Evolutionary conservation across 78 protist genomes (phyloP).

Genomic region (Isochrysis galbana): DNA sequence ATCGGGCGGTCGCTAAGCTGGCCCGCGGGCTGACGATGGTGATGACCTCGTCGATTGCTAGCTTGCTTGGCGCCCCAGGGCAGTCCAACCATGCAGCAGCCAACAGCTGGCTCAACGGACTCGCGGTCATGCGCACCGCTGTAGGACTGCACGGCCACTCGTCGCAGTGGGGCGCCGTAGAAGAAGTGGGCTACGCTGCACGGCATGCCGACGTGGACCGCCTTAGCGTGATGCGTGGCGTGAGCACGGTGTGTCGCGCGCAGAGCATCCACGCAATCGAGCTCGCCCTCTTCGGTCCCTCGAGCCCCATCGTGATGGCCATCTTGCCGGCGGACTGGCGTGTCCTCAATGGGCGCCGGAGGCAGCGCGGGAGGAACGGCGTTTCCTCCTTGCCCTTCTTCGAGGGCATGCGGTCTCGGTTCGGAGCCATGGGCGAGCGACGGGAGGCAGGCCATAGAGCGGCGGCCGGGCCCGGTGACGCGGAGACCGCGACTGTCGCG

Average conservation of each 20-base stretch:
- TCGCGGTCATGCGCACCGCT: background rate
- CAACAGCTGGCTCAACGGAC: conserved; percentile 32
- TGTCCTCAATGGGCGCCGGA: background rate
- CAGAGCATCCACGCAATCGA: background rate
- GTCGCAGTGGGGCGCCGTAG: background rate
- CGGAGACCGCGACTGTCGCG: background rate
- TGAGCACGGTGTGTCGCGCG: background rate
- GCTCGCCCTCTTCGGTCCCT: background rate
- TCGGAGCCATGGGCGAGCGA: background rate
- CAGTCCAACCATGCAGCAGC: conserved; percentile 29
- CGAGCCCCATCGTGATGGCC: background rate
- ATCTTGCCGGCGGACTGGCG: background rate
- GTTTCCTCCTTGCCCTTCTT: background rate
- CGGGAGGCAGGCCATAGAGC: too few relatives aligned
- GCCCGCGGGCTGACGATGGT: too few relatives aligned
- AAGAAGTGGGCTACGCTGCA: background rate
- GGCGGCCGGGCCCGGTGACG: too few relatives aligned
- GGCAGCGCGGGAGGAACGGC: background rate
- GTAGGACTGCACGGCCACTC: background rate
- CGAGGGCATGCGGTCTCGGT: background rate
- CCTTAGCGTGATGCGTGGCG: background rate
- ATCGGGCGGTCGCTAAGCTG: background rate
- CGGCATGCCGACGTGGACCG: background rate
- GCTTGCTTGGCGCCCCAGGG: background rate
- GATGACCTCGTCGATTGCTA: background rate